Conservation (phyloP, 345 rosid species). For the Turritis glabra region DNA sequence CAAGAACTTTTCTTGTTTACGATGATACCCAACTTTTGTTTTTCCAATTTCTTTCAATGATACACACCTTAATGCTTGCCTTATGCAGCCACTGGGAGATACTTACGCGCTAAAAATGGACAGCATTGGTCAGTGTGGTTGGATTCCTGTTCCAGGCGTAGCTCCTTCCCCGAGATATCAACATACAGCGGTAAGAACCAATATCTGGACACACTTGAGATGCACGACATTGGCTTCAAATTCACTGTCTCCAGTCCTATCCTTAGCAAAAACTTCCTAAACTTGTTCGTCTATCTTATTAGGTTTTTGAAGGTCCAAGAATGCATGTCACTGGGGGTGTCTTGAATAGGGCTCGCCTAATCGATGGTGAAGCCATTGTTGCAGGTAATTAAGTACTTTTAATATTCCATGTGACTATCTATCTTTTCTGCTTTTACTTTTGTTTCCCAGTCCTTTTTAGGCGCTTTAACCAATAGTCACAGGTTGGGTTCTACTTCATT, state of each 20-base stretch:
- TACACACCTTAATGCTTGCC: neutral
- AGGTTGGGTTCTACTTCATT: slow-evolving; percentile 3
- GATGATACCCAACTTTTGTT: neutral
- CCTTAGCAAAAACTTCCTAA: neutral
- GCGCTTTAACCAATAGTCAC: neutral
- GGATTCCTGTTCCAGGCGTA: slow-evolving; percentile 72
- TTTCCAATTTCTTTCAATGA: neutral
- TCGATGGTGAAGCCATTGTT: slow-evolving; percentile 67
- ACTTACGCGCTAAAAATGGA: slow-evolving; percentile 69
- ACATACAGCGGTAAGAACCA: slow-evolving; percentile 71
- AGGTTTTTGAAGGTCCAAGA: slow-evolving; percentile 78
- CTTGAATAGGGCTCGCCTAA: slow-evolving; percentile 52
- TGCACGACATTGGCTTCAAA: neutral
- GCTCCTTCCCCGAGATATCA: slow-evolving; percentile 76
- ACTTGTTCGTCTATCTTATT: slow-evolving; percentile 10
- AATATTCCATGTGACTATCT: neutral
- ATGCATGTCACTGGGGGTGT: slow-evolving; percentile 85
- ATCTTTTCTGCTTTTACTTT: slow-evolving; percentile 8
- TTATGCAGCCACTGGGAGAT: slow-evolving; percentile 74
- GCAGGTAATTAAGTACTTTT: slow-evolving; percentile 51
- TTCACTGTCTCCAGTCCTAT: neutral
- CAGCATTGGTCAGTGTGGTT: slow-evolving; percentile 73
- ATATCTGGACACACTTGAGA: neutral
- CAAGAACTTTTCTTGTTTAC: neutral
- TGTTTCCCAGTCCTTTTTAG: neutral